Percentiles rank a stretch among this genome's conserved stretches.
These are phyloP conservation scores for Ziziphus jujuba DNA, from an alignment of 306 rosid genomes.

Conservation along the genomic window DNA sequence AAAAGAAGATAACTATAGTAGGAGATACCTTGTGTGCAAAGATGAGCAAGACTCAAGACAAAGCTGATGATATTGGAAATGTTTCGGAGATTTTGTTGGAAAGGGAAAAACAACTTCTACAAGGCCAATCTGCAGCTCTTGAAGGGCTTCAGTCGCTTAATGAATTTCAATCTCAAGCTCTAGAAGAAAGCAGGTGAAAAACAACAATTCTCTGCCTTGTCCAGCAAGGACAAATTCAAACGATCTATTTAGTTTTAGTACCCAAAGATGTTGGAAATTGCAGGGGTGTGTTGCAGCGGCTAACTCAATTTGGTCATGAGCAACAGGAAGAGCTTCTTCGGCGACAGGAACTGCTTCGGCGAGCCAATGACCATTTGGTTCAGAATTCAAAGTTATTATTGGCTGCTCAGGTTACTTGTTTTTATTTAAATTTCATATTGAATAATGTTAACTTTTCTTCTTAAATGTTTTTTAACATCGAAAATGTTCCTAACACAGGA, in stretches of 20 bases:
- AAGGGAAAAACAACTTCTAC: slow-evolving; percentile 63
- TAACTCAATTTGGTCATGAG: slow-evolving; percentile 53
- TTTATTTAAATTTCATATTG: background rate
- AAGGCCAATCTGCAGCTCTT: slow-evolving; percentile 72
- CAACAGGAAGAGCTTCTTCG: slow-evolving; percentile 66
- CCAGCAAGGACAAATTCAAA: no score
- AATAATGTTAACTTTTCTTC: background rate
- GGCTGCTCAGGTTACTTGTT: slow-evolving; percentile 53
- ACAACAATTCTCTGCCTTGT: background rate
- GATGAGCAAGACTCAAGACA: slow-evolving; percentile 57
- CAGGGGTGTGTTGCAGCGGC: slow-evolving; percentile 50
- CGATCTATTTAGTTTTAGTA: background rate
- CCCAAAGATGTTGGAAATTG: background rate
- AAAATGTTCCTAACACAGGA: slow-evolving; percentile 32
- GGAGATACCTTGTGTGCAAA: slow-evolving; percentile 57
- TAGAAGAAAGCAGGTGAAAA: slow-evolving; percentile 75
- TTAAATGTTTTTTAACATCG: background rate
- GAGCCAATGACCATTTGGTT: slow-evolving; percentile 56
- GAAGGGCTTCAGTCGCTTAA: slow-evolving; percentile 45
- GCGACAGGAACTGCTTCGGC: slow-evolving; percentile 48
- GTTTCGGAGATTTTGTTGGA: slow-evolving; percentile 64
- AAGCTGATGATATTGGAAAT: slow-evolving; percentile 64
- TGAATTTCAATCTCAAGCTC: slow-evolving; percentile 57
- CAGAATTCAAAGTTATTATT: slow-evolving; percentile 57
- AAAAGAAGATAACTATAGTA: slow-evolving; percentile 49